Conservation (phyloP, 768 basidiomycete species). For the Mycena crocata region DNA sequence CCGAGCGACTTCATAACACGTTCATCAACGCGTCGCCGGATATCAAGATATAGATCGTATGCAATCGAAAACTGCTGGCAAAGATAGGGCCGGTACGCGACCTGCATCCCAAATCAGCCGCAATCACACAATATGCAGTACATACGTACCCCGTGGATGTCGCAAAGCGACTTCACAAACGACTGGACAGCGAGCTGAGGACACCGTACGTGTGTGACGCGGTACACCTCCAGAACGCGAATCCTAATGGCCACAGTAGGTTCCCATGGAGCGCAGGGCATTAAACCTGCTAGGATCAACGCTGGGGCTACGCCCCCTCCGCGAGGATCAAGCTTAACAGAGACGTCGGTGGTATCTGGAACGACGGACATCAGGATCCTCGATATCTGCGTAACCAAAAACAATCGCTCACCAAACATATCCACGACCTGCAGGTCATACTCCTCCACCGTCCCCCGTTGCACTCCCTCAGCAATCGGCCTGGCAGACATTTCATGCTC, state of each 20-base stretch:
- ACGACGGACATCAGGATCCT: neutral
- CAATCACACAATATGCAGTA: neutral
- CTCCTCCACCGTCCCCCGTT: neutral
- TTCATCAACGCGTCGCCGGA: slow-evolving; percentile 17
- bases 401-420: neutral
- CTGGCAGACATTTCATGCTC: neutral
- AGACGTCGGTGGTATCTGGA: neutral
- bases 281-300: slow-evolving; percentile 13
- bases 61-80: slow-evolving; percentile 30
- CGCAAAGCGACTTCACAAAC: slow-evolving; percentile 6
- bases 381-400: too few species aligned
- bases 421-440: neutral
- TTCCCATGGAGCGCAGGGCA: slow-evolving; percentile 20
- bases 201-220: neutral
- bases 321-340: neutral
- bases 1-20: too few species aligned
- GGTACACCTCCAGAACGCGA: slow-evolving; percentile 6
- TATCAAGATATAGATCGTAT: slow-evolving; percentile 35
- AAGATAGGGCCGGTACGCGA: slow-evolving; percentile 24
- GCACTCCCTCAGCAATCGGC: neutral
- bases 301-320: neutral
- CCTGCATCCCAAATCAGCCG: neutral
- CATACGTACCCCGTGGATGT: neutral
- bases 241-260: slow-evolving; percentile 21
- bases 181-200: slow-evolving; percentile 29